A percentile compares a stretch with the other conserved stretches of the same genome.
phyloP scores from a whole-genome alignment of 352 stramenopile genomes.

The Phytopythium kandeliae region DNA sequence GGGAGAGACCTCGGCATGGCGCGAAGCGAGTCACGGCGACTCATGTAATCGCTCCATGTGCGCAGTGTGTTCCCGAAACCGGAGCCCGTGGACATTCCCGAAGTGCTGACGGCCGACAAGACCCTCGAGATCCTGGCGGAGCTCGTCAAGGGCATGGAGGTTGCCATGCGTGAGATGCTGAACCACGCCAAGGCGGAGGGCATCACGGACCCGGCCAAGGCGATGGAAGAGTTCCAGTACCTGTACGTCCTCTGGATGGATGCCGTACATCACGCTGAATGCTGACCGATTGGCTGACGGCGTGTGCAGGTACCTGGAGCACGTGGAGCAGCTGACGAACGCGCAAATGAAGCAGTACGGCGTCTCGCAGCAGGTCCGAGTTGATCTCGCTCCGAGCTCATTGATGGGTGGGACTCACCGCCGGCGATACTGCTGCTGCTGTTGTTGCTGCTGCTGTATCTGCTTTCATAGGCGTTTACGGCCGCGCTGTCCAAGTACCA shows the following conservation, averaged over 20 bases:
- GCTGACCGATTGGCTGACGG: not conserved
- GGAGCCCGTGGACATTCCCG: slow-evolving; percentile 50
- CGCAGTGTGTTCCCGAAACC: slow-evolving; percentile 53
- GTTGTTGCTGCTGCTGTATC: too few relatives aligned
- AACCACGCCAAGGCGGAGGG: slow-evolving; percentile 56
- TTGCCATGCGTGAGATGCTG: slow-evolving; percentile 76
- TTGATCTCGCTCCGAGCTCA: too few relatives aligned
- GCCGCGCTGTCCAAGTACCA: slow-evolving; percentile 66
- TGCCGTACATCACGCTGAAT: not conserved
- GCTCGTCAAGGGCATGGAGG: slow-evolving; percentile 71
- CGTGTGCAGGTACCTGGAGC: slow-evolving; percentile 41
- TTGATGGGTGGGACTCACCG: too few relatives aligned
- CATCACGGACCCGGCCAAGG: slow-evolving; percentile 59
- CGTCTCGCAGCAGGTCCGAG: slow-evolving; percentile 47
- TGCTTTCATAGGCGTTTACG: slow-evolving; percentile 59
- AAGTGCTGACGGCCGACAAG: slow-evolving; percentile 62
- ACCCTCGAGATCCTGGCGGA: slow-evolving; percentile 56
- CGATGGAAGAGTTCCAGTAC: slow-evolving; percentile 76
- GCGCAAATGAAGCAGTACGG: slow-evolving; percentile 57
- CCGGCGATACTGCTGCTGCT: too few relatives aligned
- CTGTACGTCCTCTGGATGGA: slow-evolving; percentile 21
- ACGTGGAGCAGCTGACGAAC: slow-evolving; percentile 66
- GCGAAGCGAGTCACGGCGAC: not conserved
- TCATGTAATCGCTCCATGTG: not conserved
- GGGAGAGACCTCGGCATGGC: too few relatives aligned